Percentiles rank a stretch among this genome's conserved stretches.
These are phyloP conservation scores for Alternaria atra DNA, from an alignment of 2,329 filamentous ascomycete species.

Conservation along the genomic window DNA sequence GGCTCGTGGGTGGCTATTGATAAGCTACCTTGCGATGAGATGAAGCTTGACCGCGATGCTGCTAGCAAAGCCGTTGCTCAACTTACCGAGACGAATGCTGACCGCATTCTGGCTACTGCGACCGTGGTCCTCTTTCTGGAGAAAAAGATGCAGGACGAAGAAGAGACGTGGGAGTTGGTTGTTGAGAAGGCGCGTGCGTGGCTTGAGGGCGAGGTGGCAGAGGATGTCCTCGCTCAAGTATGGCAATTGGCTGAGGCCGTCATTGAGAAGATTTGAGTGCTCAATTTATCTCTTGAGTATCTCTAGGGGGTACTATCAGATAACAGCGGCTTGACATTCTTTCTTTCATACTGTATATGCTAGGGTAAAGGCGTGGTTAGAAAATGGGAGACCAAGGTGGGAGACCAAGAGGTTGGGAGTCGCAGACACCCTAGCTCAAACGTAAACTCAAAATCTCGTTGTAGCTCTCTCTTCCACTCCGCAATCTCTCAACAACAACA, in stretches of 20 bases:
- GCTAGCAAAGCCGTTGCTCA: neutral
- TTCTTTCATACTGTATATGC: no score
- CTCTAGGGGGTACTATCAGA: no score
- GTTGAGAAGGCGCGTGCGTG: slow-evolving; percentile 12
- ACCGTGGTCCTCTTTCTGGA: neutral
- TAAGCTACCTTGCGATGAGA: neutral
- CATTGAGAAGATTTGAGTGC: neutral
- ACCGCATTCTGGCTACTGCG: slow-evolving; percentile 1
- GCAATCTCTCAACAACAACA: no score
- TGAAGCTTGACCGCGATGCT: neutral
- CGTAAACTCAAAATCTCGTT: no score
- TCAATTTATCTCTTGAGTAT: no score
- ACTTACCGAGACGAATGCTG: neutral
- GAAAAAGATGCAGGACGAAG: slow-evolving; percentile 6
- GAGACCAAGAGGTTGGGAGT: no score
- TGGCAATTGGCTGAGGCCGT: neutral
- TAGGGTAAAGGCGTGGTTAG: no score
- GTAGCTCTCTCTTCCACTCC: no score
- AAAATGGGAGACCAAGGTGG: no score
- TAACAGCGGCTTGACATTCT: no score
- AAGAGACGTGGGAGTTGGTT: slow-evolving; percentile 10
- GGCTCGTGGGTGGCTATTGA: neutral
- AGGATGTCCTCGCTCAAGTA: neutral
- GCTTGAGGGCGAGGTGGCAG: neutral
- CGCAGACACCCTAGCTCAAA: no score